Evolutionary conservation across 768 basidiomycete genomes (phyloP), one percentile per base, ranked within the genome.

Genomic region (Gymnopilus dilepis): DNA sequence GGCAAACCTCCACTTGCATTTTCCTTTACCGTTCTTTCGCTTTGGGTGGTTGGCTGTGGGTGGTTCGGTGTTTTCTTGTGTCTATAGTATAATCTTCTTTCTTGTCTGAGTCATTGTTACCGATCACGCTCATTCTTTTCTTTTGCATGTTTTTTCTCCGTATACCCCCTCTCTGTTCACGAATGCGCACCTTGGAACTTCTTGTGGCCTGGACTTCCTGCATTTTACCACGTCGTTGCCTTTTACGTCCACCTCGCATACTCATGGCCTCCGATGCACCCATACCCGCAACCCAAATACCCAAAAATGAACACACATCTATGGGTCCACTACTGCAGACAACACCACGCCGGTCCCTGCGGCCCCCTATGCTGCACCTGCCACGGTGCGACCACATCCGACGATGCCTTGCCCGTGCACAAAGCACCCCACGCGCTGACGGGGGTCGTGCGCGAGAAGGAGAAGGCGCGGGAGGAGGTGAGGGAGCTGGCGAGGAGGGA

Each of bases 111-210:
- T 47, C 24, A 12, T 47, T 17, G 12, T 12, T 47, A 28, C 45
- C 45, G 45, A 47, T 77, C 56, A 58, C 42, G 56, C 40, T 58
- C 41, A 34, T 58, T 53, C 31, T 22, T 53, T 53, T 34, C 15
- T 53, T 37, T 34, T 37, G 33, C 15, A 33, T 53, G 26, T n/a
- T 53, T 21, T 47, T 8, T 13, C 17, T 26, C 40, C 22, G 4
- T 47, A 47, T 30, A 28, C n/a, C 24, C 45, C 45, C 45, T 2
- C 28, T 17, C 24, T 37, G 34, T 8, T 15, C 34, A 37, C 15
- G 26, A 22, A 42, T 19, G 41, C 13, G 5, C 17, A 26, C 26
- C 24, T 24, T 24, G 43, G 8, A n/a, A n/a, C n/a, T 22, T 21
- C 43, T 12, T 24, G 9, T 4, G 21, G 8, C 34, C 8, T 37